Evolutionary conservation across 78 protist species (phyloP), one percentile per base, ranked within the genome.

Genomic region (Monocercomonoides exilis): DNA sequence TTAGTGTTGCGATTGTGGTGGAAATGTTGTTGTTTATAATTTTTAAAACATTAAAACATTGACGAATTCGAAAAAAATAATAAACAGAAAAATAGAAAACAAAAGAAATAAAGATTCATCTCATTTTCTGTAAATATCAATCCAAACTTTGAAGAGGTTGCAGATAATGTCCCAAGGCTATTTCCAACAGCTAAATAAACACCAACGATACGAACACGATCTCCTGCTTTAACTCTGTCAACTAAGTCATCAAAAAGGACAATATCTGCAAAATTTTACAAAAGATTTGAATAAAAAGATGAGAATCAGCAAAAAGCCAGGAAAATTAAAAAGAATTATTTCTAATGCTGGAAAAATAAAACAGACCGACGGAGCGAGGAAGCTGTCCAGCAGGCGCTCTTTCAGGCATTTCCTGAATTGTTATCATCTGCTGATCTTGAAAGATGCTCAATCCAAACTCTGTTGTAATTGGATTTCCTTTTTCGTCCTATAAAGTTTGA

Each of bases 361-460:
- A 4, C 82, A 6, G 41, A 3, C 81, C 70, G 29, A 96, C 90
- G 0, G 97, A 93, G 11, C 97, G 91, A 11, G 99, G 99, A 5
- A 98, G 93, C 86, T 96, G 98, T 3, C 99, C 99, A 0, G 99
- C 94, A 33, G 99, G 99, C 11, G 99, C 96, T 1, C 92, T 41
- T 90, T 98, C 99, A 0, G 99, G 99, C 96, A 93, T 93, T 91
- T 97, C 99, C 45, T 96, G 99, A 11, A 89, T 2, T 0, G 81
- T 0, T 41, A 87, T 41, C 77, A 33, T 32, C 88, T 97, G 99
- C 80, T 87, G 81, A 84, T 98, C 99, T 2, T 43, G 42, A 92
- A 96, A 98, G 38, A 36, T 77, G 85, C 94, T 95, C 41, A 94
- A 88, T 4, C 99, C 99, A 85, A 85, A 97, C 77, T 98, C 99